phyloP scores from a whole-genome alignment of 2,329 filamentous ascomycete species.

The Diaporthe longicolla region DNA sequence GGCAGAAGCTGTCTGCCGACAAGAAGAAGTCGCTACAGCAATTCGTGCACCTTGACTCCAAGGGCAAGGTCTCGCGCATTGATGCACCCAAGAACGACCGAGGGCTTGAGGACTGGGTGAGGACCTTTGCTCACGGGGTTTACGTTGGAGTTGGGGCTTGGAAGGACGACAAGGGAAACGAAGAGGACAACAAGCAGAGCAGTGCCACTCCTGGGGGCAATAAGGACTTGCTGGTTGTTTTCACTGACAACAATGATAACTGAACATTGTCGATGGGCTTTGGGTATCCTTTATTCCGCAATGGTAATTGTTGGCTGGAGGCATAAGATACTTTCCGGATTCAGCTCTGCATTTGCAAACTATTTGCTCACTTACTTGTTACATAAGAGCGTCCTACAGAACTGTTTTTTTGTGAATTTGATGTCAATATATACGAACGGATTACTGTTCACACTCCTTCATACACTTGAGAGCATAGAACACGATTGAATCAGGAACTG shows the following conservation, averaged over 20 bases:
- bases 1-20: constrained; percentile 46
- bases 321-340: no score
- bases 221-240: constrained; percentile 29
- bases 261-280: constrained; percentile 57
- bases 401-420: background rate
- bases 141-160: constrained; percentile 37
- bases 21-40: constrained; percentile 31
- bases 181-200: constrained; percentile 32
- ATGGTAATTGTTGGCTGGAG: background rate
- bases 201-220: constrained; percentile 24
- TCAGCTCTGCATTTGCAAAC: no score
- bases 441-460: no score
- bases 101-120: constrained; percentile 36
- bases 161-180: constrained; percentile 29
- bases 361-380: no score
- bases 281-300: background rate
- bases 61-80: constrained; percentile 31
- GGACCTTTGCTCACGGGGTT: constrained; percentile 34
- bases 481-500: no score
- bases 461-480: no score
- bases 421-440: background rate
- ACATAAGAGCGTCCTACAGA: background rate
- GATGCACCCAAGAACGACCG: constrained; percentile 35
- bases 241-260: constrained; percentile 33
- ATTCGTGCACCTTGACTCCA: constrained; percentile 29